A percentile compares a stretch with the other conserved stretches of the same genome.
Evolutionary conservation across 2,329 filamentous ascomycete genomes (phyloP).

Genomic region (Raffaelea albimanens): DNA sequence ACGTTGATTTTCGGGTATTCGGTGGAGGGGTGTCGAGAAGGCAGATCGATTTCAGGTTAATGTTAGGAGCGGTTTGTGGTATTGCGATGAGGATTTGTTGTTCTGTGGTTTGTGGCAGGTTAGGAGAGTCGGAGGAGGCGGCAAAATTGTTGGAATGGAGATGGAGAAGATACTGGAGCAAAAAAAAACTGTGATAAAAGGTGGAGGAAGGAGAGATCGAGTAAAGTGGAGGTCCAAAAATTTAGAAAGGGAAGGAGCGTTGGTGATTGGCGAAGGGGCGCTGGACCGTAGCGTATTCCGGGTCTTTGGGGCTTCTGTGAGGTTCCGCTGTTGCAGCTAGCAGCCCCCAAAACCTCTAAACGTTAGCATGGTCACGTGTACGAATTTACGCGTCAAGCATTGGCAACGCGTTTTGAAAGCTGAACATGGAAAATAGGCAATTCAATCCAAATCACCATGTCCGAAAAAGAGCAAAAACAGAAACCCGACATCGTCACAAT

Average conservation of each 20-base stretch:
- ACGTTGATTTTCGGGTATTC: not conserved
- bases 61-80: not conserved
- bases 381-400: too few species aligned
- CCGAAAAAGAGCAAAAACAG: too few species aligned
- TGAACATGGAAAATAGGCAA: too few species aligned
- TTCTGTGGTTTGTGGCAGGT: too few species aligned
- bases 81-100: too few species aligned
- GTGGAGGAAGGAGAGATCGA: not conserved
- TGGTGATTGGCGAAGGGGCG: not conserved
- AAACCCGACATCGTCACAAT: too few species aligned
- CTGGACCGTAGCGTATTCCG: not conserved
- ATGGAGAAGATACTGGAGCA: not conserved
- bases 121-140: too few species aligned
- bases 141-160: not conserved
- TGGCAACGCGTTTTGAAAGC: too few species aligned
- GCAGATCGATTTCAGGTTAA: not conserved
- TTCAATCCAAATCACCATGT: too few species aligned
- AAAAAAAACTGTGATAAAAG: not conserved
- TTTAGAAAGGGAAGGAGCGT: not conserved
- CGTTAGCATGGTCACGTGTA: too few species aligned
- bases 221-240: not conserved
- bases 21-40: not conserved
- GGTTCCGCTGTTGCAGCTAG: too few species aligned
- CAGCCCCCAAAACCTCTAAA: too few species aligned
- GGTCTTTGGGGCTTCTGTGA: not conserved